Conservation (phyloP, 106 monocot genomes). For the Gastrodia elata region DNA sequence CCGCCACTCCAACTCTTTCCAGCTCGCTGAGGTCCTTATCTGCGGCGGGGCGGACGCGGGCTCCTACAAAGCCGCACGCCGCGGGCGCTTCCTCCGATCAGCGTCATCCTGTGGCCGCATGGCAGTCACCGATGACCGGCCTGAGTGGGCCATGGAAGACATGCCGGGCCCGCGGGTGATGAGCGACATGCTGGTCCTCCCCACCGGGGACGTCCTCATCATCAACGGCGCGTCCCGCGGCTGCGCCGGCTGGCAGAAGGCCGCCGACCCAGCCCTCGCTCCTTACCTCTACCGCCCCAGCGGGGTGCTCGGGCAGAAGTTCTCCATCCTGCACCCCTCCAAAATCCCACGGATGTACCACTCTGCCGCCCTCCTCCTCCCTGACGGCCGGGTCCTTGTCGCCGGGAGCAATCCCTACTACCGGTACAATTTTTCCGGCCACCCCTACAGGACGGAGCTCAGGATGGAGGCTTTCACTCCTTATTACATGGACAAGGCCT, state of each 20-base stretch:
- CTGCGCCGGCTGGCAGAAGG: constrained; percentile 38
- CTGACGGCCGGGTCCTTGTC: constrained; percentile 41
- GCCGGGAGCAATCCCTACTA: constrained; percentile 48
- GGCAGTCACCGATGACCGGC: constrained; percentile 27
- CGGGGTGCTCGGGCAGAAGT: neutral
- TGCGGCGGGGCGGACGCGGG: constrained; percentile 38
- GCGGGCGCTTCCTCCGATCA: constrained; percentile 9
- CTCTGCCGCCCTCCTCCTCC: constrained; percentile 33
- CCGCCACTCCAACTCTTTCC: constrained; percentile 11
- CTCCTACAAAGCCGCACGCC: constrained; percentile 17
- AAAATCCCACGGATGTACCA: constrained; percentile 46
- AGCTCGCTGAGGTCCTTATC: constrained; percentile 29
- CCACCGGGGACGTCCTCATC: constrained; percentile 40
- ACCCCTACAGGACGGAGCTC: constrained; percentile 41
- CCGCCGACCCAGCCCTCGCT: constrained; percentile 14
- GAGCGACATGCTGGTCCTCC: constrained; percentile 58
- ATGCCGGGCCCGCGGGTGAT: constrained; percentile 50
- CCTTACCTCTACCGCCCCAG: constrained; percentile 38
- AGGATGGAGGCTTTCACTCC: constrained; percentile 51
- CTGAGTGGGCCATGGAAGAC: constrained; percentile 43
- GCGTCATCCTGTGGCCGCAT: constrained; percentile 37
- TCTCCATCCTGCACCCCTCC: constrained; percentile 16
- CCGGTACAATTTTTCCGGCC: constrained; percentile 22
- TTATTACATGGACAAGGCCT: constrained; percentile 19
- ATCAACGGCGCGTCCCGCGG: constrained; percentile 46